These are phyloP conservation scores for Acanthamoeba quina DNA, from an alignment of 208 protist species.

Conservation along the genomic window DNA sequence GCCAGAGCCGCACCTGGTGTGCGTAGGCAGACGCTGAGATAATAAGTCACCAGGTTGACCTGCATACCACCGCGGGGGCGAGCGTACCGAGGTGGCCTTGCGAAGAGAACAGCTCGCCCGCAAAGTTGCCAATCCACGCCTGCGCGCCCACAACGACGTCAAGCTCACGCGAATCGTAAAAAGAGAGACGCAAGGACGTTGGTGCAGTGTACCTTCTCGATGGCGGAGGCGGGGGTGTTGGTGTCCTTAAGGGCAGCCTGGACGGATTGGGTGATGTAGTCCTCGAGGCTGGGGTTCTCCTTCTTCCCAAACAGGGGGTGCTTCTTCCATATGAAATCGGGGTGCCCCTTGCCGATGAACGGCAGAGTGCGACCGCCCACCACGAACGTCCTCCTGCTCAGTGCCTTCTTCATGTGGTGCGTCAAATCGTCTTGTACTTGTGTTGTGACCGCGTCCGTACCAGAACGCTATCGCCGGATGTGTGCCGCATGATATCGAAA, in stretches of 20 bases:
- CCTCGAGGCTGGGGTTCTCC: conserved; percentile 91
- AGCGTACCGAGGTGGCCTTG: conserved; percentile 93
- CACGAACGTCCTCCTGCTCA: conserved; percentile 87
- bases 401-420: conserved; percentile 51
- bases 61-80: not conserved
- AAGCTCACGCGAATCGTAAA: too few relatives aligned
- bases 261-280: conserved; percentile 83
- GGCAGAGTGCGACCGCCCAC: conserved; percentile 92
- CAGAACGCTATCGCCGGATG: too few relatives aligned
- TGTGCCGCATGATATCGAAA: too few relatives aligned
- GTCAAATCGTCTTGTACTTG: too few relatives aligned
- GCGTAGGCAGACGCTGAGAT: conserved; percentile 74
- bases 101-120: conserved; percentile 92
- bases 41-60: not conserved
- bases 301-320: conserved; percentile 94
- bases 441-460: too few relatives aligned
- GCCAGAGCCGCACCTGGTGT: conserved; percentile 67
- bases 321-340: conserved; percentile 94
- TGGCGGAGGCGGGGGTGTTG: conserved; percentile 82
- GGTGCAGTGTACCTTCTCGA: conserved; percentile 86
- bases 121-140: conserved; percentile 91
- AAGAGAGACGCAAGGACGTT: too few relatives aligned
- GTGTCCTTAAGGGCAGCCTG: conserved; percentile 88
- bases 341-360: conserved; percentile 94
- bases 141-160: not conserved